These are phyloP conservation scores for Penicillium sclerotigenum DNA, from an alignment of 2,329 filamentous ascomycete species.

Conservation along the genomic window DNA sequence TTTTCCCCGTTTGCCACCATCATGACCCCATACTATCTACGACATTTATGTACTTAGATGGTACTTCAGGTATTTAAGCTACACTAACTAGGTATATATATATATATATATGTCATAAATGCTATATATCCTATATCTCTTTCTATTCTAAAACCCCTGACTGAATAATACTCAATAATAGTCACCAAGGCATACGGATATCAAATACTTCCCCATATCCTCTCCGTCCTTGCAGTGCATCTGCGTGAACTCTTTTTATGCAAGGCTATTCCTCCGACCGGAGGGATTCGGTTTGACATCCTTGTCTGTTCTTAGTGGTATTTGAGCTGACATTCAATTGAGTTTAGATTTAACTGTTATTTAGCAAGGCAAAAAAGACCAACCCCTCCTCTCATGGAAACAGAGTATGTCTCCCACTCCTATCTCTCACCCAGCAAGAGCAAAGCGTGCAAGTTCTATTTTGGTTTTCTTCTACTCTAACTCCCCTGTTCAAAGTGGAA, in stretches of 20 bases:
- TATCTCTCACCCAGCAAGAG: constrained; percentile 1
- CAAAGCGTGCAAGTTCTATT: constrained; percentile 1
- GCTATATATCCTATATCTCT: background rate
- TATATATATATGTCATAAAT: background rate
- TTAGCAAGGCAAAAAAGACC: background rate
- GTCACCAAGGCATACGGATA: background rate
- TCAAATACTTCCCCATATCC: constrained; percentile 1
- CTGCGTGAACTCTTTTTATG: constrained; percentile 9
- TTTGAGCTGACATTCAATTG: background rate
- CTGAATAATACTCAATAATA: background rate
- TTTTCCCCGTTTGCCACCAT: constrained; percentile 10
- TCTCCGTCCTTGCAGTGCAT: constrained; percentile 20
- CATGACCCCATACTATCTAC: background rate
- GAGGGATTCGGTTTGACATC: constrained; percentile 14
- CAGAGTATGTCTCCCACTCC: background rate
- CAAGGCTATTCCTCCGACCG: constrained; percentile 13
- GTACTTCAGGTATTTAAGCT: too few relatives aligned
- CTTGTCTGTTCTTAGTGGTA: constrained; percentile 8
- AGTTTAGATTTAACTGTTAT: background rate
- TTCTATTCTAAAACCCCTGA: background rate
- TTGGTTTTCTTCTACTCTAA: constrained; percentile 5
- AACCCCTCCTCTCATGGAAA: background rate
- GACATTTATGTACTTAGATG: too few relatives aligned
- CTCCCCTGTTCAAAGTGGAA: background rate
- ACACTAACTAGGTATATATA: background rate